These are phyloP conservation scores for Elongisporangium prolatum DNA, from an alignment of 352 stramenopile species.

Conservation along the genomic window DNA sequence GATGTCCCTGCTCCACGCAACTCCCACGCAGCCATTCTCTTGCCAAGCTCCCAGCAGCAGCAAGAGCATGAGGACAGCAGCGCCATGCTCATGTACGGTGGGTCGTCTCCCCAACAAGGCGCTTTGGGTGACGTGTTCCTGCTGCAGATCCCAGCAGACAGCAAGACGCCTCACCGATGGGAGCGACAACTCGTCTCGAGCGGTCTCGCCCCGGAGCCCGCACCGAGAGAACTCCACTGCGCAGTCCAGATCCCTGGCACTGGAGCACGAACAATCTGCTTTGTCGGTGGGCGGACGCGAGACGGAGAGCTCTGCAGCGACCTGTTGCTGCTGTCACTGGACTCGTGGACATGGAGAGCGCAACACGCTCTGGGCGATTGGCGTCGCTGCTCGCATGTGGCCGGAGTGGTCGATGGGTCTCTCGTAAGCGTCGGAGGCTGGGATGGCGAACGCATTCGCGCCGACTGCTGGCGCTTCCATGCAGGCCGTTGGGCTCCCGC, in stretches of 20 bases:
- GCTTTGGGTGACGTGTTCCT: slow-evolving; percentile 50
- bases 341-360: slow-evolving; percentile 30
- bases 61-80: not conserved
- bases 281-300: slow-evolving; percentile 41
- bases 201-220: not conserved
- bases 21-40: slow-evolving; percentile 42
- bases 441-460: slow-evolving; percentile 36
- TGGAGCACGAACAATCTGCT: slow-evolving; percentile 18
- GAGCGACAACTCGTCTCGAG: not conserved
- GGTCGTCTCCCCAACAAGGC: slow-evolving; percentile 51
- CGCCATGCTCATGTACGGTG: slow-evolving; percentile 51
- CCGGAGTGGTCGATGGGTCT: slow-evolving; percentile 16
- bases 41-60: slow-evolving; percentile 7
- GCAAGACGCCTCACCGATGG: not conserved
- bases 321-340: slow-evolving; percentile 38
- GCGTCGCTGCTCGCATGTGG: slow-evolving; percentile 44
- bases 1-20: slow-evolving; percentile 42
- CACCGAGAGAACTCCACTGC: slow-evolving; percentile 39
- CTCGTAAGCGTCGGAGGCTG: slow-evolving; percentile 55
- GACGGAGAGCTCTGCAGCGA: slow-evolving; percentile 54
- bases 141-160: slow-evolving; percentile 25
- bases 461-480: slow-evolving; percentile 38
- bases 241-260: slow-evolving; percentile 11
- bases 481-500: not conserved
- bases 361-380: slow-evolving; percentile 48